Conservation (phyloP, 441 rosid species). For the Mallotus japonicus region DNA sequence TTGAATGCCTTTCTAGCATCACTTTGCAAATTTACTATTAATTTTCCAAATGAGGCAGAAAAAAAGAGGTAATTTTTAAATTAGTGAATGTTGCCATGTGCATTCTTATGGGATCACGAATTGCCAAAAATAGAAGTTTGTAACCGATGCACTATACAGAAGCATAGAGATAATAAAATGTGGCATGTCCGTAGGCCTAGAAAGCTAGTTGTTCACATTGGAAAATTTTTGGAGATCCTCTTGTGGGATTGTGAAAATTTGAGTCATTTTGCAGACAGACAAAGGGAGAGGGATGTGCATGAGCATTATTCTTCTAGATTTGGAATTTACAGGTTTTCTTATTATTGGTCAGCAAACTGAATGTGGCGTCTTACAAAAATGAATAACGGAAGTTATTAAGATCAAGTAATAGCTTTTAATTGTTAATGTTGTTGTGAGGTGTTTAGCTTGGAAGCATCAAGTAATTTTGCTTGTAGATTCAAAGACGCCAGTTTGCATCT, state of each 20-base stretch:
- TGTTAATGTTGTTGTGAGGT: not conserved
- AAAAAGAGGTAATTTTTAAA: conserved; percentile 59
- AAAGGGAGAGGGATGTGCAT: not conserved
- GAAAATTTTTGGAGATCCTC: not conserved
- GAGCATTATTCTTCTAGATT: not conserved
- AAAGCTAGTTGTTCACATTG: not conserved
- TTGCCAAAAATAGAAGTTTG: not conserved
- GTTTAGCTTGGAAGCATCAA: conserved; percentile 1
- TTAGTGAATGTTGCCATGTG: conserved; percentile 22
- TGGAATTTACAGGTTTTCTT: not conserved
- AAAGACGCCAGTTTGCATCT: not conserved
- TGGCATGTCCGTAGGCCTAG: not conserved
- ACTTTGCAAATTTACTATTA: conserved; percentile 92
- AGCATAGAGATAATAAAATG: not conserved
- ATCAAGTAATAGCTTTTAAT: not conserved
- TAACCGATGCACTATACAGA: not conserved
- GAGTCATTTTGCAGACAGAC: not conserved
- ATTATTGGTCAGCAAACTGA: not conserved
- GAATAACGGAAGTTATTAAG: not conserved
- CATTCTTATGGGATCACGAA: not conserved
- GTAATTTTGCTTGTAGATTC: not conserved
- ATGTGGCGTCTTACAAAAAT: not conserved
- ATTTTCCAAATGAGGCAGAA: conserved; percentile 78
- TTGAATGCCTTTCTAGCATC: conserved; percentile 97
- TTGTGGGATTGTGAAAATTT: not conserved